These are phyloP conservation scores for Desmodesmus armatus DNA, from an alignment of 139 green algal genomes.

Conservation along the genomic window DNA sequence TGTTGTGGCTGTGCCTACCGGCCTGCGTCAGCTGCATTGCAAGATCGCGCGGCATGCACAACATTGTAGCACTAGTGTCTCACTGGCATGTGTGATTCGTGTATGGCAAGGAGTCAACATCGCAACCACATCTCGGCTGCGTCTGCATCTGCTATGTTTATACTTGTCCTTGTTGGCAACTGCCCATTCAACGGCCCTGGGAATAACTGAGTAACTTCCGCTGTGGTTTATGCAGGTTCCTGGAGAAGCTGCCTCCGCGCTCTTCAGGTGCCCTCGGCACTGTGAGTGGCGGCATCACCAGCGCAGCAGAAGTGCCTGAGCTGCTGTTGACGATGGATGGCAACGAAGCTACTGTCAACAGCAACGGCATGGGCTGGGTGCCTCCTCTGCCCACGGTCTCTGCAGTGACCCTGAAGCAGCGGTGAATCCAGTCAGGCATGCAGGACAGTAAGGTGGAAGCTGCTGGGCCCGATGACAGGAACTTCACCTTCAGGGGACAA, in stretches of 20 bases:
- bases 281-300: constrained; percentile 10
- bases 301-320: constrained; percentile 3
- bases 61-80: background rate
- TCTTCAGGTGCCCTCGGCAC: constrained; percentile 1
- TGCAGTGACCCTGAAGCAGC: too few relatives aligned
- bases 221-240: constrained; percentile 15
- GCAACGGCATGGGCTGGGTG: constrained; percentile 19
- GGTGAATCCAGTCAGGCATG: too few relatives aligned
- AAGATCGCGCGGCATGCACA: background rate
- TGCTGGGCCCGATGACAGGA: too few relatives aligned
- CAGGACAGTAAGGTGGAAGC: too few relatives aligned
- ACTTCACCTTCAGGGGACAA: too few relatives aligned
- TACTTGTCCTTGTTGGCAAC: background rate
- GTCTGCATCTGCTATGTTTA: background rate
- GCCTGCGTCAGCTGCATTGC: background rate
- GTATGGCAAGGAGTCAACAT: too few relatives aligned
- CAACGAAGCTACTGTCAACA: background rate
- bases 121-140: too few relatives aligned
- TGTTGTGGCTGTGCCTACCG: background rate
- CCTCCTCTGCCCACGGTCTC: constrained; percentile 18
- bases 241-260: constrained; percentile 21
- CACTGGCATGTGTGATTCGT: background rate
- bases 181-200: too few relatives aligned
- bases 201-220: too few relatives aligned
- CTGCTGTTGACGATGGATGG: background rate